Evolutionary conservation across 2,329 filamentous ascomycete species (phyloP).

Genomic region (Fusarium poae): DNA sequence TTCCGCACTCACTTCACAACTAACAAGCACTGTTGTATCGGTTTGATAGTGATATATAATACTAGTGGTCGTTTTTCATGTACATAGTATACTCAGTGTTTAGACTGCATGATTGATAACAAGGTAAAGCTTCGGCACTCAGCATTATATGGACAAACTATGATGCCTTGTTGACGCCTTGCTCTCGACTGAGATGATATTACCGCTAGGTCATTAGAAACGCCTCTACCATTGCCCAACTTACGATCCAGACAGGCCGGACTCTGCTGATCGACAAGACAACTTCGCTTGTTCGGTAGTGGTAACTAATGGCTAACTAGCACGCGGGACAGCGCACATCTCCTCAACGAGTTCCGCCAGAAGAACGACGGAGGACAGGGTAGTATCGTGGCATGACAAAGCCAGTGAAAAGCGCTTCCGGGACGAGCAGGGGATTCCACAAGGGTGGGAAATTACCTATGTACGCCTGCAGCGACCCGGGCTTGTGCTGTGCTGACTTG

Average conservation of each 20-base stretch:
- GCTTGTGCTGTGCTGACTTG: conserved; percentile 17
- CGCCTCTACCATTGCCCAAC: not conserved
- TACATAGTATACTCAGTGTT: not conserved
- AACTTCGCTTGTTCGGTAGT: conserved; percentile 34
- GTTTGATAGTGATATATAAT: not conserved
- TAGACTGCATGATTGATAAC: not conserved
- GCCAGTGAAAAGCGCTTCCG: conserved; percentile 42
- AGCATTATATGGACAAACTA: no score
- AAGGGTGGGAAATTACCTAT: conserved; percentile 45
- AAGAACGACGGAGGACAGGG: conserved; percentile 10
- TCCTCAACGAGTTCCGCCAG: conserved; percentile 5
- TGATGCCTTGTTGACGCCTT: no score
- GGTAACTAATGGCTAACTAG: not conserved
- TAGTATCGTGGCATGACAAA: conserved; percentile 18
- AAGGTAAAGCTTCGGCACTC: not conserved
- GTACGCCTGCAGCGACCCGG: conserved; percentile 42
- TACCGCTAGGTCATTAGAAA: not conserved
- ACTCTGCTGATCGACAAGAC: conserved; percentile 8
- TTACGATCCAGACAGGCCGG: not conserved
- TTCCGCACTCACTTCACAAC: not conserved
- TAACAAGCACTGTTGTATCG: not conserved
- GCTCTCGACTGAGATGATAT: not conserved
- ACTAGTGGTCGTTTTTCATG: not conserved
- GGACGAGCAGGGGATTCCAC: conserved; percentile 40
- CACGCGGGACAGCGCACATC: conserved; percentile 13